phyloP scores from a whole-genome alignment of 306 rosid genomes.

The Pyrus communis region DNA sequence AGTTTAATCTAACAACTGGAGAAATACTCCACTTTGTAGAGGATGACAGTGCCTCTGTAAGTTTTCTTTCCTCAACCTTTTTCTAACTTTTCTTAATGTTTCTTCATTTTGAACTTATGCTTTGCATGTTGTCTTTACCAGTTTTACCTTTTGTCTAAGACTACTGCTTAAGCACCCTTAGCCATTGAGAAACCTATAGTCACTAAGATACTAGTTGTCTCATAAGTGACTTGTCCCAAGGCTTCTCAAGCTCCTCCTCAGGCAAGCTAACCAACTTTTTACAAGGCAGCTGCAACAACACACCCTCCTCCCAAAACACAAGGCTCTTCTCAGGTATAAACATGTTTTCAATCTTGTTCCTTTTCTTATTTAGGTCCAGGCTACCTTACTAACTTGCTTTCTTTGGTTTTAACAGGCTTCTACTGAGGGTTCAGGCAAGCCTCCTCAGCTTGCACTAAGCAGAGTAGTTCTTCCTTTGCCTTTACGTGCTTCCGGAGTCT shows the following conservation, averaged over 20 bases:
- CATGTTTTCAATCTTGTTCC: fast-evolving
- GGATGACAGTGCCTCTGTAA: fast-evolving
- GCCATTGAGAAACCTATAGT: fast-evolving
- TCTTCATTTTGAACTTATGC: too few relatives aligned
- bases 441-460: fast-evolving
- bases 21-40: too few relatives aligned
- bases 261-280: too few relatives aligned
- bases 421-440: fast-evolving
- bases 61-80: too few relatives aligned
- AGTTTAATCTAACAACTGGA: too few relatives aligned
- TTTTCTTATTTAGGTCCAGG: too few relatives aligned
- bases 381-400: too few relatives aligned
- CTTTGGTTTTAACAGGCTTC: fast-evolving
- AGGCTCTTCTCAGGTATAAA: fast-evolving
- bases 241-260: fast-evolving
- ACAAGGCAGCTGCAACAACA: fast-evolving
- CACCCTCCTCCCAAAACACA: fast-evolving
- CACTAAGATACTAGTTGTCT: too few relatives aligned
- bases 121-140: fast-evolving
- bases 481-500: fast-evolving
- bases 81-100: too few relatives aligned
- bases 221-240: too few relatives aligned
- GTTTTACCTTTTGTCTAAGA: fast-evolving
- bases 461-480: too few relatives aligned
- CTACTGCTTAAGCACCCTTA: fast-evolving